Evolutionary conservation across 1,139 yeast species (phyloP).

Genomic region (Spencermartinsiella ligniputridi): DNA sequence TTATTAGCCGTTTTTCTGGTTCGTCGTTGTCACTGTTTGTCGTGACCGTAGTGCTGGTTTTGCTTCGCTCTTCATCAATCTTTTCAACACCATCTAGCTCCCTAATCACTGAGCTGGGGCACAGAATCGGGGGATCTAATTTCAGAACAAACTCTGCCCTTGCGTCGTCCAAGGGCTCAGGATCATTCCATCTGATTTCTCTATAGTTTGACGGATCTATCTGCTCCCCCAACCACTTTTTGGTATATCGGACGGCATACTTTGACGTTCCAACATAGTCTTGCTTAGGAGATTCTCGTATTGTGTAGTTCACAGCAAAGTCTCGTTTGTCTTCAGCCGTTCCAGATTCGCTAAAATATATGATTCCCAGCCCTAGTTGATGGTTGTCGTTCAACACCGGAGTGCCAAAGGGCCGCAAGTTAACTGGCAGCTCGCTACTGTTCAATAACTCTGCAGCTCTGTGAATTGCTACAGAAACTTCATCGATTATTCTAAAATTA

Average conservation of each 20-base stretch:
- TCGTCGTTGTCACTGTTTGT: neutral
- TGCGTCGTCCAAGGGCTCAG: conserved; percentile 24
- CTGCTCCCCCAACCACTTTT: conserved; percentile 27
- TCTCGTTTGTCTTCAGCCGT: conserved; percentile 1
- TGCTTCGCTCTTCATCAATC: conserved; percentile 1
- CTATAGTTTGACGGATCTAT: neutral
- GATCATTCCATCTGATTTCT: conserved; percentile 23
- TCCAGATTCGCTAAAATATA: conserved; percentile 26
- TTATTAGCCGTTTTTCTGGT: neutral
- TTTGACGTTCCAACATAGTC: conserved; percentile 12
- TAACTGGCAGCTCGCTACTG: neutral
- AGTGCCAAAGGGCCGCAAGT: conserved; percentile 25
- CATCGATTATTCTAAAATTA: conserved; percentile 33
- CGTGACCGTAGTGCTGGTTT: neutral
- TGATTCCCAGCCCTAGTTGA: conserved; percentile 31
- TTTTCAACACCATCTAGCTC: conserved; percentile 16
- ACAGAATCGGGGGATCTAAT: conserved; percentile 31
- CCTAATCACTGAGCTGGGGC: conserved; percentile 25
- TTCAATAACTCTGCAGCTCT: conserved; percentile 14
- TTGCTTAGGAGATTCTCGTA: conserved; percentile 10
- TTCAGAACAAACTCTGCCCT: conserved; percentile 30
- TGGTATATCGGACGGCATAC: conserved; percentile 23
- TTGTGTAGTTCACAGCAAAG: conserved; percentile 3
- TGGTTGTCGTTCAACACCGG: conserved; percentile 29
- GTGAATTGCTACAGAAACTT: conserved; percentile 29